These are phyloP conservation scores for Telopea speciosissima DNA, from an alignment of 177 flowering plant species.

Conservation along the genomic window DNA sequence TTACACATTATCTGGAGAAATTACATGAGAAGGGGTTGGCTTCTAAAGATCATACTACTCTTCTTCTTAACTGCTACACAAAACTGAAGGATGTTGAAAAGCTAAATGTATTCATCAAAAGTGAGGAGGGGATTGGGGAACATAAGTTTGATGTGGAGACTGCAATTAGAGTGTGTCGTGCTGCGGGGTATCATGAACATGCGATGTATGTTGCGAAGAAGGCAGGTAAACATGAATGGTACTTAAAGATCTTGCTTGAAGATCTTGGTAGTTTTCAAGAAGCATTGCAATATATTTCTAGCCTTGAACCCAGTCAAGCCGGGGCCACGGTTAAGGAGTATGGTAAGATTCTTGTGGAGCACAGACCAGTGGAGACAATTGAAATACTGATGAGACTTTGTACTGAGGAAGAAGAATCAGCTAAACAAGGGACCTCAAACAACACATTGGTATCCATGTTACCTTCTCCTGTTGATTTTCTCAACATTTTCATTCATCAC, in stretches of 20 bases:
- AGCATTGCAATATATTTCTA: slow-evolving; percentile 84
- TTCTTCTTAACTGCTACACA: slow-evolving; percentile 90
- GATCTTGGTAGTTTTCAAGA: slow-evolving; percentile 86
- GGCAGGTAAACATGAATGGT: slow-evolving; percentile 92
- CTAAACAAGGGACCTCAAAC: slow-evolving; percentile 40
- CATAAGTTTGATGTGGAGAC: slow-evolving; percentile 97
- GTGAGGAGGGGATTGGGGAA: slow-evolving; percentile 81
- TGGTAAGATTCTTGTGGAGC: slow-evolving; percentile 92
- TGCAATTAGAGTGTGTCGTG: slow-evolving; percentile 95
- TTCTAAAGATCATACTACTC: slow-evolving; percentile 96
- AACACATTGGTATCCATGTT: slow-evolving; percentile 57
- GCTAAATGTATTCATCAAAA: slow-evolving; percentile 73
- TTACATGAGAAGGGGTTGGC: slow-evolving; percentile 94
- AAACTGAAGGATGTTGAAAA: slow-evolving; percentile 94
- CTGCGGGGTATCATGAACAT: slow-evolving; percentile 97
- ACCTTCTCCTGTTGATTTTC: slow-evolving; percentile 97
- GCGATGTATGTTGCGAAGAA: slow-evolving; percentile 99
- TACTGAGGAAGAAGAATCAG: slow-evolving; percentile 62
- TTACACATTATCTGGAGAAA: slow-evolving; percentile 95
- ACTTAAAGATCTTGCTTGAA: slow-evolving; percentile 93
- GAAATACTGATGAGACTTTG: slow-evolving; percentile 86
- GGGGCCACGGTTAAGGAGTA: slow-evolving; percentile 88
- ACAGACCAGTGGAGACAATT: slow-evolving; percentile 83
- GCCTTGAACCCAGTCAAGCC: slow-evolving; percentile 92
- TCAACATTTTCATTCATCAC: slow-evolving; percentile 83